These are phyloP conservation scores for Pisolithus tinctorius DNA, from an alignment of 768 basidiomycete species.

Conservation along the genomic window DNA sequence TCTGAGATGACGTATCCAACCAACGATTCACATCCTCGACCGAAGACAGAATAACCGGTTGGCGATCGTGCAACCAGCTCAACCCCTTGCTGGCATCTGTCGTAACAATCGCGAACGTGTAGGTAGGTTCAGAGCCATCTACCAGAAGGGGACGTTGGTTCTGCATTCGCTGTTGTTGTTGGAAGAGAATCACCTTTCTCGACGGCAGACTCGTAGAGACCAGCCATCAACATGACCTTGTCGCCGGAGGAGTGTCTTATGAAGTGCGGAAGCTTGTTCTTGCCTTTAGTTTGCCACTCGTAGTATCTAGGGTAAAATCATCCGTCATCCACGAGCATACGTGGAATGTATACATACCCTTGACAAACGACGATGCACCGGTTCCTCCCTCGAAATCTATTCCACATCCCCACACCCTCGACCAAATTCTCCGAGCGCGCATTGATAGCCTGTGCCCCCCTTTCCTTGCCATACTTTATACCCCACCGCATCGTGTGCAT, in stretches of 20 bases:
- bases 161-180: background rate
- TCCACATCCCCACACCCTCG: conserved; percentile 81
- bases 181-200: conserved; percentile 47
- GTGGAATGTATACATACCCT: conserved; percentile 38
- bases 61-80: conserved; percentile 87
- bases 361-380: conserved; percentile 82
- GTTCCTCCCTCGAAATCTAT: conserved; percentile 68
- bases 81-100: conserved; percentile 65
- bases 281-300: conserved; percentile 88
- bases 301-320: conserved; percentile 56
- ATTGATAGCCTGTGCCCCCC: conserved; percentile 76
- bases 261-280: conserved; percentile 76
- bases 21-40: conserved; percentile 57
- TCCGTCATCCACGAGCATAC: background rate
- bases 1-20: conserved; percentile 69
- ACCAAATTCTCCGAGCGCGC: conserved; percentile 79
- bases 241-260: conserved; percentile 54
- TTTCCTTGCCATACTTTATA: conserved; percentile 62
- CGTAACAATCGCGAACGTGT: conserved; percentile 89
- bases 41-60: conserved; percentile 71
- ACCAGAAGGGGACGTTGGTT: background rate
- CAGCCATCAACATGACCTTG: conserved; percentile 77
- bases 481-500: conserved; percentile 92
- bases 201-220: conserved; percentile 72
- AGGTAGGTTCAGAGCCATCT: conserved; percentile 54